Base-by-base conservation (phyloP, 768 basidiomycete genomes). In the Leccinum obscurum region DNA sequence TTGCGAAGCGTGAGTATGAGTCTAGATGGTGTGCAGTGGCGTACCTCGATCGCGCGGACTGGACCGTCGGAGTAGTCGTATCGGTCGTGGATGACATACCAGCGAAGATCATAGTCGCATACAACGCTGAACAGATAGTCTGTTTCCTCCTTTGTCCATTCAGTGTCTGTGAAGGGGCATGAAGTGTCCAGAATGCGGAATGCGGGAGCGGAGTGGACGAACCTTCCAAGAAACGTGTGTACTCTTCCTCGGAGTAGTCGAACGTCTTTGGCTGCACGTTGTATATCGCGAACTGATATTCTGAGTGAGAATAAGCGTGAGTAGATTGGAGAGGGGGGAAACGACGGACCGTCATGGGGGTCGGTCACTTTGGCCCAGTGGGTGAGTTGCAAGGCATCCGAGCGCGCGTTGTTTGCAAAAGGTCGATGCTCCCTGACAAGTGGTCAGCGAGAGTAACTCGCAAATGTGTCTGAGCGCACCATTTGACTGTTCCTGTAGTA, bases 81-180 rank as follows among this genome's bases (percentile, higher is more conserved):
- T 28, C 97, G 87, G 74, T 98, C 97, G 55, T 90, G 80, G 13
- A 95, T 85, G 63, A 98, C 82, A 70, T 92, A 89, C 85, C 95
- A 98, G 49, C 96, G 83, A 11, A 85, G 78, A 72, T 98, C 95
- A 65, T 90, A 98, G 55, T 91, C 87, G 54, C 83, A 81, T 9
- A 90, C 87, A 9, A 96, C 73, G 3, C 77, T 77, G 75, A 98
- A 96, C 1, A 99, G 82, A 70, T 98, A 93, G 70, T 93, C 90
- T 0, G 97, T 98, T 74, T 98, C 95, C 65, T 94, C 92, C 66
- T 89, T 90, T 6, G 91, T 83, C 97, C 97, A 98, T 61, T 89
- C 88, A 10, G 77, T 77, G 67, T 95, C 96, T 88, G 57, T 26
- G 56, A 30, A 20, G 6, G 17, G 44, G 2, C 4, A 44, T 49